These are phyloP conservation scores for Penicillium carneum DNA, from an alignment of 2,329 filamentous ascomycete species.

Conservation along the genomic window DNA sequence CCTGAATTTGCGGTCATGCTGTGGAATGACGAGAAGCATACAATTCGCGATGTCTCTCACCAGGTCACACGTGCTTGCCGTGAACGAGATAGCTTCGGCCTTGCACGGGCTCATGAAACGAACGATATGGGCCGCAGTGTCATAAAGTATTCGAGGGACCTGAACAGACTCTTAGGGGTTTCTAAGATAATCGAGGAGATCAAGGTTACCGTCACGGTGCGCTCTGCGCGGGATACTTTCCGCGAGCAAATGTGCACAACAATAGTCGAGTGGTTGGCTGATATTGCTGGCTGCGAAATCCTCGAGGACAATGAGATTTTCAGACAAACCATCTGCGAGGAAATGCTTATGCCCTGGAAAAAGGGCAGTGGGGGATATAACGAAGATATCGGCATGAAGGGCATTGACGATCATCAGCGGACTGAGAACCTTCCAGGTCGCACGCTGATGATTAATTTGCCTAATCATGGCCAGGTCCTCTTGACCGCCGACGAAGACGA, in stretches of 20 bases:
- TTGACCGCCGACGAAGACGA: slow-evolving; percentile 59
- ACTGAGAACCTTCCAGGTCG: slow-evolving; percentile 59
- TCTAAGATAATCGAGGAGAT: slow-evolving; percentile 91
- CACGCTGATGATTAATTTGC: slow-evolving; percentile 51
- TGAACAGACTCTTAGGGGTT: slow-evolving; percentile 76
- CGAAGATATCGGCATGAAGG: slow-evolving; percentile 75
- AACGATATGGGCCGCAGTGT: slow-evolving; percentile 88
- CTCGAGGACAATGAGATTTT: slow-evolving; percentile 80
- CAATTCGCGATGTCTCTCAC: slow-evolving; percentile 84
- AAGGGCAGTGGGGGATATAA: slow-evolving; percentile 84
- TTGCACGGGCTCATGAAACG: slow-evolving; percentile 81
- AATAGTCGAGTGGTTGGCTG: slow-evolving; percentile 92
- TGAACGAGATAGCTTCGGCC: slow-evolving; percentile 72
- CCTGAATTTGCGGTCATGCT: slow-evolving; percentile 83
- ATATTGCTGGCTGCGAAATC: slow-evolving; percentile 88
- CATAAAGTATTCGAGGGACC: slow-evolving; percentile 75
- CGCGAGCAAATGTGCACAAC: slow-evolving; percentile 98
- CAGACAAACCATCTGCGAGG: slow-evolving; percentile 83
- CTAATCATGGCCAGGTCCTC: slow-evolving; percentile 52
- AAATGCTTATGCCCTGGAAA: slow-evolving; percentile 86
- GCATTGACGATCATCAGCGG: slow-evolving; percentile 80
- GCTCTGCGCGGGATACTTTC: slow-evolving; percentile 92
- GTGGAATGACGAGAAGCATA: slow-evolving; percentile 99
- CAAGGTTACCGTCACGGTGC: slow-evolving; percentile 92
- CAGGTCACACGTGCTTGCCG: slow-evolving; percentile 90